Conservation (phyloP, 352 stramenopile species). For the Globisporangium cederbergense region DNA sequence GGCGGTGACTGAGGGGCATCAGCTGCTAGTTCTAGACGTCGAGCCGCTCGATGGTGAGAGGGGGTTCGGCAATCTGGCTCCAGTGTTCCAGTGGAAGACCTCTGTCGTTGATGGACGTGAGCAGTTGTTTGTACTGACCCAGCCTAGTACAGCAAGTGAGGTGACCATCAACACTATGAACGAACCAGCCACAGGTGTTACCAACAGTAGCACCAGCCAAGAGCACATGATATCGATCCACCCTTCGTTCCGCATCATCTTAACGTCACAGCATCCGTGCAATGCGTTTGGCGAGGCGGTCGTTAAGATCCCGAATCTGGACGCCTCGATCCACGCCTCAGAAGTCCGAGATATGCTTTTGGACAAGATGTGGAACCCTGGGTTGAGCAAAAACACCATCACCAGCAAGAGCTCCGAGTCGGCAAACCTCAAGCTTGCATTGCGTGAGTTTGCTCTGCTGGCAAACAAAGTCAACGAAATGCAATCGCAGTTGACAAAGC, state of each 20-base stretch:
- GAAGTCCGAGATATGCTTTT: constrained; percentile 37
- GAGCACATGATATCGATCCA: constrained; percentile 29
- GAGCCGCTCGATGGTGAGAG: constrained; percentile 35
- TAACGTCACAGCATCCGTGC: constrained; percentile 29
- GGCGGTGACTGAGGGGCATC: constrained; percentile 42
- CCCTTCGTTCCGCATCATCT: constrained; percentile 36
- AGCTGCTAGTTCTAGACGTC: constrained; percentile 58
- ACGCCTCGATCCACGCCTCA: constrained; percentile 21
- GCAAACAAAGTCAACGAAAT: constrained; percentile 17
- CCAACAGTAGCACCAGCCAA: background rate
- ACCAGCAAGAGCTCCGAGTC: constrained; percentile 8
- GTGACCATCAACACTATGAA: background rate
- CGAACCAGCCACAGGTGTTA: background rate
- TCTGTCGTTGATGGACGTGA: constrained; percentile 16
- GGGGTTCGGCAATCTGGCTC: constrained; percentile 14
- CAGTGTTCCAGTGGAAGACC: constrained; percentile 35
- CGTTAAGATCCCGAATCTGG: constrained; percentile 30
- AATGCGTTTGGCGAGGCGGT: constrained; percentile 41
- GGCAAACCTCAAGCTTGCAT: constrained; percentile 21
- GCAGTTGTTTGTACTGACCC: constrained; percentile 22
- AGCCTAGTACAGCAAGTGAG: background rate
- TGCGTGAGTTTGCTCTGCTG: constrained; percentile 29
- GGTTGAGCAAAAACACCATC: background rate
- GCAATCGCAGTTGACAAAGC: constrained; percentile 29
- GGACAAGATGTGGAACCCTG: constrained; percentile 44